phyloP scores from a whole-genome alignment of 1,139 yeast genomes.

The Candida gigantensis region DNA sequence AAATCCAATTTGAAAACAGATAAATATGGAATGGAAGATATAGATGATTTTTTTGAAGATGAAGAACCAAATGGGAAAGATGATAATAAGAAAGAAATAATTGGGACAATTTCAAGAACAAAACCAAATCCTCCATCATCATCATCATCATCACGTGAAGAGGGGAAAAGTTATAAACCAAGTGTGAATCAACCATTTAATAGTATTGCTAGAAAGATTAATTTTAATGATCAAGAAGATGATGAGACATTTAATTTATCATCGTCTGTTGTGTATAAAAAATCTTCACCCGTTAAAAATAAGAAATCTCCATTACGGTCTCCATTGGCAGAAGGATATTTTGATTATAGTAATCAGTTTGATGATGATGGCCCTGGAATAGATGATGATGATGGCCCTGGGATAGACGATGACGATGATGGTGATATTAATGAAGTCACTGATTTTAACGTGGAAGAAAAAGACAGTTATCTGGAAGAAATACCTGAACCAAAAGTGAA shows the following conservation, averaged over 20 bases:
- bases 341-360: slow-evolving; percentile 13
- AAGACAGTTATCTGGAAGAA: slow-evolving; percentile 1
- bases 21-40: slow-evolving; percentile 73
- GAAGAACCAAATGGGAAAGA: slow-evolving; percentile 14
- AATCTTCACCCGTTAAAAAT: slow-evolving; percentile 19
- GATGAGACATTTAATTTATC: slow-evolving; percentile 37
- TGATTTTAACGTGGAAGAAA: no score
- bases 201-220: slow-evolving; percentile 36
- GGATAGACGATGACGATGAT: slow-evolving; percentile 2
- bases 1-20: slow-evolving; percentile 56
- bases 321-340: slow-evolving; percentile 29
- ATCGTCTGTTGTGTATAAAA: slow-evolving; percentile 24
- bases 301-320: slow-evolving; percentile 37
- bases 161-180: slow-evolving; percentile 3
- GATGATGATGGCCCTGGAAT: no score
- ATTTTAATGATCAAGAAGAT: slow-evolving; percentile 35
- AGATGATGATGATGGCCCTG: no score
- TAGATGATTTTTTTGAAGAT: slow-evolving; percentile 68
- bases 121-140: no score
- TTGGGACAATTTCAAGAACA: no score
- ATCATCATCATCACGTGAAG: background rate
- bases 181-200: slow-evolving; percentile 12
- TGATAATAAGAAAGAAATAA: slow-evolving; percentile 1
- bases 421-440: slow-evolving; percentile 2
- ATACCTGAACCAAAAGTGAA: background rate